Base-by-base conservation (phyloP, 2,329 filamentous ascomycete species). In the Colletotrichum scovillei region DNA sequence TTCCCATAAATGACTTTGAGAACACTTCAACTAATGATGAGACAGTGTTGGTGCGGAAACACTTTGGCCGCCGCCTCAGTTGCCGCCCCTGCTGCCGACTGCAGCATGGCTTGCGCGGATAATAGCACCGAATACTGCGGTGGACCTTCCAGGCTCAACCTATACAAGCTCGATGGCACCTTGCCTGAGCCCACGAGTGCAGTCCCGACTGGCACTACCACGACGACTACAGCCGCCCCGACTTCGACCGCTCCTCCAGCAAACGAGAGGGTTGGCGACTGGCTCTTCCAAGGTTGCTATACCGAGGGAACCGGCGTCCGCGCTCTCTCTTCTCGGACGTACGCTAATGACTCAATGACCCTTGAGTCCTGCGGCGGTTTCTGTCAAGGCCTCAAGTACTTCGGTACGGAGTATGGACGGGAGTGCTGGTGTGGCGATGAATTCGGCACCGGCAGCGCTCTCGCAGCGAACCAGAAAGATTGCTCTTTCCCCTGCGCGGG, bases 351-450 rank as follows among this genome's bases (percentile, higher is more conserved):
- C 38, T 76, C 74, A 55, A 82, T 84, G 82, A 82, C 81, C 0
- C 80, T 84, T 3, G 81, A 83, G 24, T 74, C 64, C 1, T 82
- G 81, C 38, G 78, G 79, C 0, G 55, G 69, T 0, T 82, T 80
- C 64, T 84, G 82, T 19, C 71, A 76, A 2, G 77, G 76, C 2
- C 80, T 72, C 26, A 75, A 65, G 0, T 83, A 80, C 69, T 83
- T 83, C 58, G 82, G 81, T 0, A 69, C 76, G 3, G 81, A 83
- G 32, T 84, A 84, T 38, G 82, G 79, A 3, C 67, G 81, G 0
- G 82, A 85, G 67, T 85, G 83, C 65, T 85, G 80, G 62, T 85
- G 83, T 35, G 83, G 83, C 0, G 79, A 83, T 26, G 71, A 59
- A 1, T 72, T 84, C 3, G 79, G 78, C 3, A 68, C 74, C 0